Percentiles rank a stretch among this genome's conserved stretches.
Conservation (phyloP, 2,329 filamentous ascomycete genomes). For the Tolypocladium ophioglossoides region DNA sequence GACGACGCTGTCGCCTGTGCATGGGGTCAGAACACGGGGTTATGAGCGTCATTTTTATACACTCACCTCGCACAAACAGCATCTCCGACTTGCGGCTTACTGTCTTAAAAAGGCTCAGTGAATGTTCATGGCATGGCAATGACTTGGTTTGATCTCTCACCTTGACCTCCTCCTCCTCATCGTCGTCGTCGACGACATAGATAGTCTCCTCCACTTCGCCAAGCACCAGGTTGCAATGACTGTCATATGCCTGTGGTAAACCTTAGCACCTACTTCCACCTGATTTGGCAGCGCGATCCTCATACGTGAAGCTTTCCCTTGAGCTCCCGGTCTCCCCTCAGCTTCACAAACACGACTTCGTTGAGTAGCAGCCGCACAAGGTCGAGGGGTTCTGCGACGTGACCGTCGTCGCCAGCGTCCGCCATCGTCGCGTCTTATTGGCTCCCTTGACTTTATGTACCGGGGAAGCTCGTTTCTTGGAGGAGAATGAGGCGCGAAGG, state of each 20-base stretch:
- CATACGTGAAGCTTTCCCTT: constrained; percentile 89
- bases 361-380: constrained; percentile 90
- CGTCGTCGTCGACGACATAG: constrained; percentile 84
- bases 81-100: constrained; percentile 97
- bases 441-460: neutral
- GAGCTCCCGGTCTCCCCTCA: constrained; percentile 88
- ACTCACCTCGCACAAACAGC: constrained; percentile 88
- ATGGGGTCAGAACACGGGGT: constrained; percentile 10
- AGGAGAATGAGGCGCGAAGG: neutral
- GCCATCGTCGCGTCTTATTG: constrained; percentile 48
- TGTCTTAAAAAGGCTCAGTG: constrained; percentile 46
- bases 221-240: constrained; percentile 92
- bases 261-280: constrained; percentile 1
- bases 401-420: constrained; percentile 64
- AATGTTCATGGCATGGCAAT: too few relatives aligned
- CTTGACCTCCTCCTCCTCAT: constrained; percentile 67
- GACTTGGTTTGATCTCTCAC: constrained; percentile 28
- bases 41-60: neutral
- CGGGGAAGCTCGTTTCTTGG: neutral
- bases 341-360: constrained; percentile 94
- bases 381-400: constrained; percentile 86
- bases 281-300: neutral
- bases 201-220: constrained; percentile 97
- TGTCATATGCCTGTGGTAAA: constrained; percentile 78
- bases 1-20: constrained; percentile 59